Evolutionary conservation across 2,329 filamentous ascomycete species (phyloP), one percentile per base, ranked within the genome.

Genomic region (Fusarium chaquense): DNA sequence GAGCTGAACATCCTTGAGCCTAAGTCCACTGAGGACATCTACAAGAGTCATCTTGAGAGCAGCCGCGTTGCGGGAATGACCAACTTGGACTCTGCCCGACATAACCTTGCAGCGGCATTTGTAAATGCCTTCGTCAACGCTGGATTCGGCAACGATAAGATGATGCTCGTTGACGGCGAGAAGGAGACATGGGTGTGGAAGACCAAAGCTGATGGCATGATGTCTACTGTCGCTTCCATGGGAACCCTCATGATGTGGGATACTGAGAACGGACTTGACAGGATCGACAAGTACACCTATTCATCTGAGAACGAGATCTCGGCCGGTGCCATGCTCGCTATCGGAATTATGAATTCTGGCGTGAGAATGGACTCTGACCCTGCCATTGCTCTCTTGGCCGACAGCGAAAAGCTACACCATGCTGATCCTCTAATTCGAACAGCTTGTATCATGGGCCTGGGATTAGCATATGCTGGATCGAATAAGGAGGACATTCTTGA

Each of bases 131-230:
- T 99, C 76, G 94, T 96, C 67, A 99, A 99, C 74, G 94, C 96
- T 55, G 96, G 96, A 33, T 99, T 94, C 74, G 93, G 94, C 44
- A 92, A 94, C 61, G 96, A 99, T 81, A 98, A 98, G 85, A 92
- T 99, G 89, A 98, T 99, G 95, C 85, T 98, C 61, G 91, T 93
- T 43, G 91, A 96, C 22, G 91, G 93, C 62, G 91, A 94, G 69
- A 97, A 97, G 83, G 90, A 92, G 74, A 93, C 91, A 69, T 99
- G 96, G 95, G 93, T 99, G 6, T 99, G 94, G 93, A 99, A 98
- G 85, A 98, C 97, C 22, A 99, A 99, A 82, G 94, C 97, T 43
- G 94, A 98, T 76, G 96, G 96, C 69, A 97, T 97, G 94, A 87
- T 97, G 81, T 98, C 96, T 2, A 98, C 95, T 1, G 92, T 97